Evolutionary conservation across 805 yeast genomes (phyloP).

Genomic region (Candida corydali): DNA sequence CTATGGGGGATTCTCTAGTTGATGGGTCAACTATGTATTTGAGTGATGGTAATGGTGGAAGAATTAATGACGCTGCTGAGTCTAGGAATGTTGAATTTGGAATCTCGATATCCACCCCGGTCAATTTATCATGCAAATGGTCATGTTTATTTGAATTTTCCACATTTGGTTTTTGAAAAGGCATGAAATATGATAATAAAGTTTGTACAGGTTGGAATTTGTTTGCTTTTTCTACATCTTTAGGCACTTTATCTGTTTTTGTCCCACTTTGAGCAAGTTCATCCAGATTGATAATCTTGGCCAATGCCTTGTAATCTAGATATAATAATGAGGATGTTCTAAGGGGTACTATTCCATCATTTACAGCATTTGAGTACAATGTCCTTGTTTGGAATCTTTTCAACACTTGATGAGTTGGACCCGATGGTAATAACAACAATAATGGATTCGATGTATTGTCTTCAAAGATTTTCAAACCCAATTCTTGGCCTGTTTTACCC

Average conservation of each 20-base stretch:
- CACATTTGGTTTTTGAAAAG: constrained; percentile 29
- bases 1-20: constrained; percentile 58
- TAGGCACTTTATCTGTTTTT: constrained; percentile 17
- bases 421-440: constrained; percentile 68
- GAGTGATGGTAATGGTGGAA: constrained; percentile 76
- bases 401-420: constrained; percentile 64
- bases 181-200: constrained; percentile 36
- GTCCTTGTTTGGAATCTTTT: constrained; percentile 68
- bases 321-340: constrained; percentile 84
- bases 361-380: constrained; percentile 80
- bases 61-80: constrained; percentile 70
- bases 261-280: constrained; percentile 12
- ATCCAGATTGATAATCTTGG: constrained; percentile 17
- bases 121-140: constrained; percentile 9
- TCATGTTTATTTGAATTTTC: constrained; percentile 16
- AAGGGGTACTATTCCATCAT: constrained; percentile 95
- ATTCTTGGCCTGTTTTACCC: constrained; percentile 91
- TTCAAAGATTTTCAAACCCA: constrained; percentile 56
- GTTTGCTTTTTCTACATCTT: constrained; percentile 10
- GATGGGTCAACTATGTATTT: constrained; percentile 66
- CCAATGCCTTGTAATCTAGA: constrained; percentile 73
- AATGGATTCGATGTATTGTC: constrained; percentile 57
- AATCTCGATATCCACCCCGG: constrained; percentile 23
- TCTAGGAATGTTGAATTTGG: constrained; percentile 76
- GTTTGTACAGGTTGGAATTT: constrained; percentile 30